Conservation (phyloP, 1,284 basidiomycete species). For the Testicularia cyperi region DNA sequence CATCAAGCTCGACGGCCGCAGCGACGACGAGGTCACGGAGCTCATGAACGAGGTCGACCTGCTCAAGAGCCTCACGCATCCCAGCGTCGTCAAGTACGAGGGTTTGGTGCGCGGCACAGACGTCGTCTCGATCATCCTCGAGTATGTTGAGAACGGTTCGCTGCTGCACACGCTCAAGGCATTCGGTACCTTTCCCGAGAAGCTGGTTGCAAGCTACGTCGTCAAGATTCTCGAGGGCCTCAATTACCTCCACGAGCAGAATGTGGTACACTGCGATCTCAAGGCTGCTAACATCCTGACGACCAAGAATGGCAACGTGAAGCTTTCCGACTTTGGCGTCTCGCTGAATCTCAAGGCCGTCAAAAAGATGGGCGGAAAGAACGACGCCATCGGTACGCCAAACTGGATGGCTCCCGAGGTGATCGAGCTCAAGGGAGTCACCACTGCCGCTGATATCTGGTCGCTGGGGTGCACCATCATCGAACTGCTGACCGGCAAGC, state of each 20-base stretch:
- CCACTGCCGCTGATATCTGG: slow-evolving; percentile 73
- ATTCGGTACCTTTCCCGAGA: slow-evolving; percentile 85
- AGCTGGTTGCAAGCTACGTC: slow-evolving; percentile 89
- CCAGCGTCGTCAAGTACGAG: slow-evolving; percentile 94
- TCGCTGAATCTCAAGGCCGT: slow-evolving; percentile 55
- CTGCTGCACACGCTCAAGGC: slow-evolving; percentile 67
- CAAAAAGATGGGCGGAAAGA: slow-evolving; percentile 72
- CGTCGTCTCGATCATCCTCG: slow-evolving; percentile 62
- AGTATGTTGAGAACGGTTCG: slow-evolving; percentile 71
- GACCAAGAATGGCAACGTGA: slow-evolving; percentile 65
- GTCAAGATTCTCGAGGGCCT: slow-evolving; percentile 84
- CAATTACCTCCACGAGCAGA: slow-evolving; percentile 92
- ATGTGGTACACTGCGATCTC: slow-evolving; percentile 67
- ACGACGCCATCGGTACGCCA: slow-evolving; percentile 78
- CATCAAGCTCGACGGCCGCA: slow-evolving; percentile 91
- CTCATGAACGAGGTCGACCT: slow-evolving; percentile 99
- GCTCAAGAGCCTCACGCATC: slow-evolving; percentile 92
- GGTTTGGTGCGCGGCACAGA: slow-evolving; percentile 64
- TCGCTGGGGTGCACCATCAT: slow-evolving; percentile 89
- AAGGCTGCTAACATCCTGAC: slow-evolving; percentile 67
- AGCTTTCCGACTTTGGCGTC: slow-evolving; percentile 66
- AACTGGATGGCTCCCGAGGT: slow-evolving; percentile 98
- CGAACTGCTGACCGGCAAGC: slow-evolving; percentile 85
- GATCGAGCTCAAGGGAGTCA: slow-evolving; percentile 72
- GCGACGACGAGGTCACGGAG: slow-evolving; percentile 98